Base-by-base conservation (phyloP, 495 filamentous ascomycete species). In the Aspergillus mulundensis region DNA sequence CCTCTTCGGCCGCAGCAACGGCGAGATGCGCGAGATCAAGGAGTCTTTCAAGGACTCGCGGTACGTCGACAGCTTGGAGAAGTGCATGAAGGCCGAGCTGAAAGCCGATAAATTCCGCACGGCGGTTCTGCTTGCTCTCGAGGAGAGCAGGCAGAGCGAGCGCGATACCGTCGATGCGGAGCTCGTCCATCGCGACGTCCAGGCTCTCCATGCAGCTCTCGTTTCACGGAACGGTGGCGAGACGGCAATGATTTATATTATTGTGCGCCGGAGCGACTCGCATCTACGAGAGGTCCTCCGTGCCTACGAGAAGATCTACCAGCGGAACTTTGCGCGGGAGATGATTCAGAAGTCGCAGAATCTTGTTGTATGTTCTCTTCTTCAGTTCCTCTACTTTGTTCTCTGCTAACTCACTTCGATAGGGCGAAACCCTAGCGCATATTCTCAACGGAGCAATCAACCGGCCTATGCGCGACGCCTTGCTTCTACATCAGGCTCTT, bases 381-480 rank as follows among this genome's bases (percentile, higher is more conserved):
- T 52, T 38, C 24, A 19, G 20, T 41, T 23, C n/a, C 38, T 18
- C 25, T 24, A 53, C 38, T 15, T 44, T 44, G 42, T 10, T 20
- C 28, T 30, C 36, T 23, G 34, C 49, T 57, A 43, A 58, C 42
- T 20, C n/a, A 58, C 7, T 38, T 4, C 3, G 30, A 12, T 62
- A 97, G 94, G 94, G 94, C 44, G 94, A 98, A 73, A 84, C 94
- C 18, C 84, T 98, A 20, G 90, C 93, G 12, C 94, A 98, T 72
- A 89, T 97, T 58, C 88, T 98, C 66, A 96, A 96, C 72, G 94
- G 95, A 64, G 86, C 93, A 39, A 92, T 97, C 72, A 97, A 98
- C 73, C 87, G 89, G 44, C 91, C 94, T 32, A 87, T 95, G 59
- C 92, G 94, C 50, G 94, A 98, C 68, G 90, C 93, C 5, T 81